These are phyloP conservation scores for Beauveria australis DNA, from an alignment of 2,329 filamentous ascomycete genomes.

Conservation along the genomic window DNA sequence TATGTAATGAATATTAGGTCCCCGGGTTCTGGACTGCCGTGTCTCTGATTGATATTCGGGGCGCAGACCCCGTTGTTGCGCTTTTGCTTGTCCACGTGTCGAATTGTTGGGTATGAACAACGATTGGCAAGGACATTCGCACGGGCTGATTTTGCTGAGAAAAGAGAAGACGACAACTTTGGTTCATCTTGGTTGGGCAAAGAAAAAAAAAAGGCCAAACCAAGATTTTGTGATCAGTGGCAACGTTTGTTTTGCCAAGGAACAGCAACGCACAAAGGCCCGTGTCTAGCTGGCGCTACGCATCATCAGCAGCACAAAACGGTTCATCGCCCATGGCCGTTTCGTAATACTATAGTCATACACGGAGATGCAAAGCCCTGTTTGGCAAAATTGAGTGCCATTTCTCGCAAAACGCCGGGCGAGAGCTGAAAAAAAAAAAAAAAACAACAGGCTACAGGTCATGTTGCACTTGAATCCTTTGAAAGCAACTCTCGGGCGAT, in stretches of 20 bases:
- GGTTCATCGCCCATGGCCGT: background rate
- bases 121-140: background rate
- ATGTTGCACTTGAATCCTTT: background rate
- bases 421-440: background rate
- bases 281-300: background rate
- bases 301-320: background rate
- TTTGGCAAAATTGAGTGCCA: background rate
- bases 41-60: background rate
- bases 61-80: background rate
- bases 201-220: background rate
- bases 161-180: background rate
- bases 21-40: background rate
- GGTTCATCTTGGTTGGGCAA: background rate
- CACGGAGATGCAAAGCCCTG: background rate
- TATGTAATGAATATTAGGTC: background rate
- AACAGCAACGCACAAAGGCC: background rate
- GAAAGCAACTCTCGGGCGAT: background rate
- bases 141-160: background rate
- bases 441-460: background rate
- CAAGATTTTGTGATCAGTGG: background rate
- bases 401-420: background rate
- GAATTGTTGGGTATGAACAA: background rate
- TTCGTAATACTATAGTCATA: background rate
- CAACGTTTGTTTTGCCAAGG: background rate
- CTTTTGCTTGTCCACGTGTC: background rate